Conservation (phyloP, 2,329 filamentous ascomycete genomes). For the Acarospora socialis region DNA sequence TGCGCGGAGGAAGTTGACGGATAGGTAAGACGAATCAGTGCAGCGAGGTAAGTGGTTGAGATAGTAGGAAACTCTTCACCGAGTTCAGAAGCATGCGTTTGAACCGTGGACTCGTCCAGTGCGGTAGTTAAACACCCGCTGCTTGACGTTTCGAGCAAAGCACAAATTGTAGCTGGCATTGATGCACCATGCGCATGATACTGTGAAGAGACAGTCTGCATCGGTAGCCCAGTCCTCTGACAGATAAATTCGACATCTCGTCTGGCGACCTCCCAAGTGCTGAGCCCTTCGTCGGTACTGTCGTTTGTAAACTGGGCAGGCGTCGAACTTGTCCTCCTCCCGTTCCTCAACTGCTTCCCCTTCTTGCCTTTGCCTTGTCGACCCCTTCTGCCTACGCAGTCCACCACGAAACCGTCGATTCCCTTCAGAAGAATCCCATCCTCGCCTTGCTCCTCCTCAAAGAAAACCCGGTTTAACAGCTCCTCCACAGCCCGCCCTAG, state of each 20-base stretch:
- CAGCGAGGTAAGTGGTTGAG: constrained; percentile 32
- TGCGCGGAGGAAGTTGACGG: constrained; percentile 43
- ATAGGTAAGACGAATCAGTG: constrained; percentile 42
- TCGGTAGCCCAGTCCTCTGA: constrained; percentile 33
- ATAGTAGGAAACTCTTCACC: constrained; percentile 40
- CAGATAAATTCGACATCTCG: constrained; percentile 48
- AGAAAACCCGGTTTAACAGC: constrained; percentile 62
- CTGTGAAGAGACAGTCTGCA: constrained; percentile 38
- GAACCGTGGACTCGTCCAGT: constrained; percentile 30
- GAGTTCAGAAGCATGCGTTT: constrained; percentile 40
- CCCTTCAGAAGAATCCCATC: constrained; percentile 45
- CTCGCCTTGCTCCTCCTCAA: constrained; percentile 49
- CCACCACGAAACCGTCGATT: constrained; percentile 65
- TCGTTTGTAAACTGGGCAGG: constrained; percentile 13
- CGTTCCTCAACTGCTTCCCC: constrained; percentile 31
- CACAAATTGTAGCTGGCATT: constrained; percentile 39
- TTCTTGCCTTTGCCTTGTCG: constrained; percentile 21
- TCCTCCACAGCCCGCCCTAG: constrained; percentile 62
- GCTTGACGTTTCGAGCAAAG: constrained; percentile 22
- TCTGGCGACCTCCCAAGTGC: constrained; percentile 44
- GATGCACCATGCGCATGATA: constrained; percentile 47
- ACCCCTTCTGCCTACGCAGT: constrained; percentile 30
- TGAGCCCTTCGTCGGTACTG: constrained; percentile 20
- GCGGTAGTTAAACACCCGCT: constrained; percentile 26
- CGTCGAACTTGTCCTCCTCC: constrained; percentile 21